Evolutionary conservation across 148 eudicot genomes (phyloP), one percentile per base, ranked within the genome.

Genomic region (Nepenthes gracilis): DNA sequence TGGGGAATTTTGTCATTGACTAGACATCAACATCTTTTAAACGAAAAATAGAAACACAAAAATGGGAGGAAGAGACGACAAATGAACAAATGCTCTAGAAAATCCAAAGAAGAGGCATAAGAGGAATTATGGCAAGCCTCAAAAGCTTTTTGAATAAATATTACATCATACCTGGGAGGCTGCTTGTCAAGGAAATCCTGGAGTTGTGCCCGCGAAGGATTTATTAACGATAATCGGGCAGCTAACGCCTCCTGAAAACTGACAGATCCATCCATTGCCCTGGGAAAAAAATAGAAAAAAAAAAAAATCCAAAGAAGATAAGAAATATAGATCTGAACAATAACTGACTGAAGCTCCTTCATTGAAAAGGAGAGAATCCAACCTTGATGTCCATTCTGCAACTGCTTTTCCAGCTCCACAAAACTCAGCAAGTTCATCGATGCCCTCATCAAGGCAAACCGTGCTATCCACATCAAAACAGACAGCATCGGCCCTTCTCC

Each of bases 381-480:
- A 83, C 98, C 87, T 88, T 50, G 91, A 83, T 60, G 96, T 93
- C 98, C 94, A 92, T 64, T 93, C 95, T 23, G 96, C 96, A 62
- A 93, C 98, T 67, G 95, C 95, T 74, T 80, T 82, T 57, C 98
- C 96, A 68, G 96, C 96, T 59, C 98, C 98, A 72, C 96, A 88
- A 76, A 84, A 93, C 57, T 88, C 91, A 49, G 96, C 96, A 49
- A 93, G 79, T 66, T 93, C 98, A 76, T 93, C 96, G 63, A 93
- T 93, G 64, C 98, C 98, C 80, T 93, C 96, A 68, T 93, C 98
- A 64, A 82, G 37, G 74, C 98, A 93, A 37, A 88, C 98, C 53
- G 98, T 93, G 77, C 98, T 93, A 70, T 93, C 96, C 59, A 93
- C 96, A 67, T 93, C 98, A 43, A 93, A 93, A 72, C 96, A 93